Base-by-base conservation (phyloP, 805 yeast genomes). In the Myxozyma vanderwaltii region DNA sequence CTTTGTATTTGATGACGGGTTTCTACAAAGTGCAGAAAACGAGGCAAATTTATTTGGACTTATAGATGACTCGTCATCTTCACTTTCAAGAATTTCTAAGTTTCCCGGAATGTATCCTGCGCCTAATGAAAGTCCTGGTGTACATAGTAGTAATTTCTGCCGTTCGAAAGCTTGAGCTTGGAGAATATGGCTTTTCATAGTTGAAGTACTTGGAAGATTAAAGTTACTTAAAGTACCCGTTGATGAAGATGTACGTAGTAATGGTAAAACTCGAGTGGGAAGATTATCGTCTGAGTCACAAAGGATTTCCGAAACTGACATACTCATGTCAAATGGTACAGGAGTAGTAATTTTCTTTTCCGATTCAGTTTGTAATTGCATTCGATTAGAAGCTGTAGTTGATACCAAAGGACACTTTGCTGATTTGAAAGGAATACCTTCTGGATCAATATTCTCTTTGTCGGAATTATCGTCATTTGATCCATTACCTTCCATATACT, bases 361-460 rank as follows among this genome's bases (percentile, higher is more conserved):
- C 17, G 41, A 24, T 24, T 36, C 10, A 39, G 17, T 21, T 31
- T n/a, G 47, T 12, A 17, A 7, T 8, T 43, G 47, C 21, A 17
- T 24, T 40, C 21, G 27, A 10, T 23, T 10, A 13, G 6, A 43
- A 23, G 31, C 13, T 15, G 33, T 35, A 21, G 21, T 10, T 45
- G 49, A 12, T 24, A 10, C 7, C 6, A 13, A 19, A 24, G 15
- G 8, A 15, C 27, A 19, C 21, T 24, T 29, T n/a, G 49, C 24
- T 21, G 26, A 23, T 27, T 27, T 35, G 13, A 13, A 13, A n/a
- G 39, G 33, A 21, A 35, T 21, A 8, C 6, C 17, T 27, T 58
- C 62, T 8, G 63, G 63, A 33, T 58, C 63, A 13, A 54, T 23
- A 26, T 58, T 58, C 24, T 58, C 63, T 29, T 58, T 58, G 31